These are phyloP conservation scores for barley (Hordeum vulgare) DNA, from an alignment of 176 grass and related monocot species.

Conservation along the genomic window DNA sequence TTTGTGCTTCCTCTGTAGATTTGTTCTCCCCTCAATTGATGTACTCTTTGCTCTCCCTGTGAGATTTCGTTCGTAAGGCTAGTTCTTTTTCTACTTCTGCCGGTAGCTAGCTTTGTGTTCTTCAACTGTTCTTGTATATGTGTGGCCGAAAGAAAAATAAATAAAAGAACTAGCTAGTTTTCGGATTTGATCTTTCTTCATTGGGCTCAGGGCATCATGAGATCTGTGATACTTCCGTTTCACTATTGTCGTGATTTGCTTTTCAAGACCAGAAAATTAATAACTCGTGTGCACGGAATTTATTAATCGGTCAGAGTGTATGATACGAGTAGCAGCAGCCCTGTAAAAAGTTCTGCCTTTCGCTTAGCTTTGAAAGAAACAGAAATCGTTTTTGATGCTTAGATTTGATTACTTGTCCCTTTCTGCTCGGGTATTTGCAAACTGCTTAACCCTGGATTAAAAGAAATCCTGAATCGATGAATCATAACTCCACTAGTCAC, in stretches of 20 bases:
- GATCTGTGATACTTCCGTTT: background rate
- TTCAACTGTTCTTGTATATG: background rate
- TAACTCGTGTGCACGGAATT: background rate
- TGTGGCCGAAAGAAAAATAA: background rate
- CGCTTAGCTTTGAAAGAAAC: background rate
- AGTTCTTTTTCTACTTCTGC: background rate
- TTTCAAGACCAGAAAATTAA: background rate
- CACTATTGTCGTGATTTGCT: background rate
- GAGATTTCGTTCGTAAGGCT: background rate
- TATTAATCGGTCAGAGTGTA: background rate
- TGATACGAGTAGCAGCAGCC: background rate
- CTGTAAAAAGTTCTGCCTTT: background rate
- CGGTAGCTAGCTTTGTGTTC: background rate
- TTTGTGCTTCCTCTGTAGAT: background rate
- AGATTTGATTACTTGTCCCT: background rate
- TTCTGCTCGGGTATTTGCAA: background rate
- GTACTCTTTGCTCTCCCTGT: background rate
- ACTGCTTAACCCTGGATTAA: background rate
- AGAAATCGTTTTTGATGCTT: background rate
- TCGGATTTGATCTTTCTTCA: background rate
- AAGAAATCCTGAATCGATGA: background rate
- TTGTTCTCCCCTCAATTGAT: background rate
- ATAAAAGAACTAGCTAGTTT: background rate
- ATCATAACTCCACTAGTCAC: background rate
- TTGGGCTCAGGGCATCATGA: background rate